Conservation (phyloP, 306 rosid genomes). For the Acacia confusa region DNA sequence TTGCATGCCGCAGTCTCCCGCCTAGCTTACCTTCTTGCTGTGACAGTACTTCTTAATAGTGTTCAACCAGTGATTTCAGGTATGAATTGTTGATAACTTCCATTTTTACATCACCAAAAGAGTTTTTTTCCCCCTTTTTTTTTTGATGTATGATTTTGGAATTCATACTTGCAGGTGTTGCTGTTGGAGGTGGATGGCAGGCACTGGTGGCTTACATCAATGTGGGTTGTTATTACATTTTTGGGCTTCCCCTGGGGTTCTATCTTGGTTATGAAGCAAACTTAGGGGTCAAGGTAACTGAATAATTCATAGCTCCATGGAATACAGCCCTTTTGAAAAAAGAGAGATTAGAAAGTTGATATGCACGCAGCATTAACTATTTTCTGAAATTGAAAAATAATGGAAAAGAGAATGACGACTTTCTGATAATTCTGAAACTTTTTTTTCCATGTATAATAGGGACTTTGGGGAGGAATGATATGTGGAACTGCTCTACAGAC, state of each 20-base stretch:
- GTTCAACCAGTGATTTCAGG: conserved; percentile 94
- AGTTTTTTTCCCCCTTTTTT: background rate
- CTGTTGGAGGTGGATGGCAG: conserved; percentile 96
- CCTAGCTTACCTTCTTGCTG: conserved; percentile 68
- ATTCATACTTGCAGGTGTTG: conserved; percentile 66
- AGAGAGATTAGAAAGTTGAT: background rate
- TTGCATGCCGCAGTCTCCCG: conserved; percentile 56
- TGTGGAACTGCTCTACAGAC: conserved; percentile 49
- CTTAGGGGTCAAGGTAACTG: conserved; percentile 67
- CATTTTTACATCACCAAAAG: conserved; percentile 5
- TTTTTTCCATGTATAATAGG: conserved; percentile 29
- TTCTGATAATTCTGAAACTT: conserved; percentile 20
- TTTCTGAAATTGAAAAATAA: background rate
- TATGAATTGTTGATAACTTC: conserved; percentile 17
- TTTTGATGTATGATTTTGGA: background rate
- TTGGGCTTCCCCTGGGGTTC: conserved; percentile 79
- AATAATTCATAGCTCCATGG: background rate
- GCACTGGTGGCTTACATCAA: conserved; percentile 80
- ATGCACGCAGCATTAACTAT: background rate
- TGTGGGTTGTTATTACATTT: conserved; percentile 70
- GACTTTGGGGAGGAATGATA: conserved; percentile 58
- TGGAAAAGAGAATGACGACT: background rate
- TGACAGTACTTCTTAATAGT: conserved; percentile 79
- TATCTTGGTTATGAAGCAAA: conserved; percentile 62
- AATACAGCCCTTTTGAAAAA: background rate